Evolutionary conservation across 495 filamentous ascomycete species (phyloP).

Genomic region (Bryoglossum gracile): DNA sequence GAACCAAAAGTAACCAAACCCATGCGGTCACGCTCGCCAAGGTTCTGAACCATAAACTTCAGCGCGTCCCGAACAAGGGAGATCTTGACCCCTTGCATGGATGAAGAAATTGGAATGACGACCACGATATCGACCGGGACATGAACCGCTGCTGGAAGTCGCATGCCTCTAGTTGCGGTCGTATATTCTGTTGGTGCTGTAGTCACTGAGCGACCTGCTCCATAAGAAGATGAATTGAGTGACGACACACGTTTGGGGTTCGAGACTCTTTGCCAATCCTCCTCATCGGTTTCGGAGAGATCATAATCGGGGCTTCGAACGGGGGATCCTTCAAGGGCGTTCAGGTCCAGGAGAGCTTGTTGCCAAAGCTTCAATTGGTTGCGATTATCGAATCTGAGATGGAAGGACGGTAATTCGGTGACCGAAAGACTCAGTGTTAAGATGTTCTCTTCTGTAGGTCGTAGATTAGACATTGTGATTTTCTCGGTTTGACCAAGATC

Average conservation of each 20-base stretch:
- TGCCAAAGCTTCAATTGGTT: conserved; percentile 88
- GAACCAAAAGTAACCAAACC: conserved; percentile 97
- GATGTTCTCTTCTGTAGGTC: conserved; percentile 62
- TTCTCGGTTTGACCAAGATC: conserved; percentile 24
- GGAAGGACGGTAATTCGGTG: conserved; percentile 91
- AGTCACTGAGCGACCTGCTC: conserved; percentile 69
- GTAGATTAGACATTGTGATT: conserved; percentile 26
- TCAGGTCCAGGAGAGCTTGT: conserved; percentile 76
- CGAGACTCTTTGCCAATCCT: conserved; percentile 71
- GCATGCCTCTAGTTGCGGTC: conserved; percentile 47
- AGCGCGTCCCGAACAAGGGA: conserved; percentile 89
- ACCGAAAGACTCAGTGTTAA: conserved; percentile 90
- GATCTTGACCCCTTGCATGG: conserved; percentile 98
- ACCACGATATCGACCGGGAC: conserved; percentile 94
- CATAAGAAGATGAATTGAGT: conserved; percentile 72
- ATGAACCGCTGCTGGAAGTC: conserved; percentile 60
- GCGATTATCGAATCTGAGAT: conserved; percentile 81
- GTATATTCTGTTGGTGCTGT: conserved; percentile 79
- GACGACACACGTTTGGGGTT: conserved; percentile 79
- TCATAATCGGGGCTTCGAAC: conserved; percentile 68
- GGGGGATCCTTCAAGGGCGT: conserved; percentile 54
- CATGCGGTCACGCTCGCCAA: conserved; percentile 95
- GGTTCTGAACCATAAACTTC: conserved; percentile 82
- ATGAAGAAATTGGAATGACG: conserved; percentile 94
- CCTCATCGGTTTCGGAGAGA: conserved; percentile 79